A percentile compares a stretch with the other conserved stretches of the same genome.
Conservation (phyloP, 805 yeast species). For the Zygotorulaspora danielsina region DNA sequence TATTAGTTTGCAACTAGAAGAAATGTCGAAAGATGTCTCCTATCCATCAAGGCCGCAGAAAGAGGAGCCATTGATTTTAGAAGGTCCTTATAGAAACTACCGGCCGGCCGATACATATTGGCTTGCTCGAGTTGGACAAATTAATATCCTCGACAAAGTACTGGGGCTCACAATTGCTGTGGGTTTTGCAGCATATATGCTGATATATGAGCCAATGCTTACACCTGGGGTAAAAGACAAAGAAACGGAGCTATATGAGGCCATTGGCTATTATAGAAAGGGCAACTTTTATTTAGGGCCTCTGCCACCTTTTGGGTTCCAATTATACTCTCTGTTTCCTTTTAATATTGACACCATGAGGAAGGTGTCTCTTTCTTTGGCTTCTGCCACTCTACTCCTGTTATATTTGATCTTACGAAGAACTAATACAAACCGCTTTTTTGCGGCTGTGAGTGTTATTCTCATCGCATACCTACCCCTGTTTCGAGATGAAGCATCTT, state of each 20-base stretch:
- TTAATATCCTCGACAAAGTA: slow-evolving; percentile 10
- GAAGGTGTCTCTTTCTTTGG: slow-evolving; percentile 11
- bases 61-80: too few relatives aligned
- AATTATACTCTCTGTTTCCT: slow-evolving; percentile 18
- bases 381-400: slow-evolving; percentile 14
- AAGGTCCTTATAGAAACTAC: slow-evolving; percentile 18
- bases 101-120: slow-evolving; percentile 13
- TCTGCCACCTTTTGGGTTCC: slow-evolving; percentile 26
- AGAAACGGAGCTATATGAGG: slow-evolving; percentile 14
- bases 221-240: slow-evolving; percentile 2
- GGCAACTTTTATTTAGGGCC: slow-evolving; percentile 18
- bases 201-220: background rate
- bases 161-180: slow-evolving; percentile 4
- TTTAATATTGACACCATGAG: slow-evolving; percentile 11
- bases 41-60: too few relatives aligned
- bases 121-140: slow-evolving; percentile 12
- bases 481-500: slow-evolving; percentile 16
- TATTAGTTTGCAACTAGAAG: too few relatives aligned
- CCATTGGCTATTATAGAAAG: slow-evolving; percentile 12
- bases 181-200: slow-evolving; percentile 4
- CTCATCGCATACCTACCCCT: slow-evolving; percentile 21
- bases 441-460: slow-evolving; percentile 36
- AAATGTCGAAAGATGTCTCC: too few relatives aligned
- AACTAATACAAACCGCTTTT: slow-evolving; percentile 39
- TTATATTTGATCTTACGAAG: slow-evolving; percentile 24